Base-by-base conservation (phyloP, 352 stramenopile species). In the Phytophthora boehmeriae region DNA sequence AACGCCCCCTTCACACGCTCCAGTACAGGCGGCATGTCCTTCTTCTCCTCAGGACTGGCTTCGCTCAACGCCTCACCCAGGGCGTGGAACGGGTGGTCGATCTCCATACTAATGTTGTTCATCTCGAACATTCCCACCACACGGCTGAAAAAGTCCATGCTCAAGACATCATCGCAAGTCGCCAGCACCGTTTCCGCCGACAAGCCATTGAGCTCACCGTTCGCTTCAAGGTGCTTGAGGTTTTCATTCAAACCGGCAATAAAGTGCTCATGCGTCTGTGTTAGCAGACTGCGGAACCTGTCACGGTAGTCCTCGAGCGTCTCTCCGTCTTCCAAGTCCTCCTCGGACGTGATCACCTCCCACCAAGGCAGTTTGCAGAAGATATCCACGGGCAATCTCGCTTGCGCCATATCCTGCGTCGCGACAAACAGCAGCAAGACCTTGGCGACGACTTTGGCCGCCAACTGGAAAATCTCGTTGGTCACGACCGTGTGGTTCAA, bases 121-220 rank as follows among this genome's bases (percentile, higher is more conserved):
- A 98, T 97, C 79, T 98, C 95, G 69, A 98, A 98, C 80, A 97
- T 98, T 43, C 96, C 96, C 50, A 99, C 88, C 13, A 98, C 68
- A 32, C 77, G 70, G 57, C 79, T 88, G 57, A 98, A 95, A 56
- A 89, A 96, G 25, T 97, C 85, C 16, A 91, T 53, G 36, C 49
- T 88, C 22, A 97, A 34, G 4, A 93, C 51, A 11, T 80, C 76
- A 11, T 76, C 70, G 52, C 70, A 88, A 42, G 78, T 71, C 36
- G 53, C 51, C 9, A 89, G 27, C 8, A 92, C 79, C 2, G 68
- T 53, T 25, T 90, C 83, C 11, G 59, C 61, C 49, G 78, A 73
- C 36, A 91, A 68, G 10, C 80, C 83, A 51, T 85, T 83, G 30
- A 88, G 82, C 41, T 85, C 71, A 17, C 77, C 80, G 14, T 82